Conservation (phyloP, 768 basidiomycete genomes). For the Kwoniella sp. region DNA sequence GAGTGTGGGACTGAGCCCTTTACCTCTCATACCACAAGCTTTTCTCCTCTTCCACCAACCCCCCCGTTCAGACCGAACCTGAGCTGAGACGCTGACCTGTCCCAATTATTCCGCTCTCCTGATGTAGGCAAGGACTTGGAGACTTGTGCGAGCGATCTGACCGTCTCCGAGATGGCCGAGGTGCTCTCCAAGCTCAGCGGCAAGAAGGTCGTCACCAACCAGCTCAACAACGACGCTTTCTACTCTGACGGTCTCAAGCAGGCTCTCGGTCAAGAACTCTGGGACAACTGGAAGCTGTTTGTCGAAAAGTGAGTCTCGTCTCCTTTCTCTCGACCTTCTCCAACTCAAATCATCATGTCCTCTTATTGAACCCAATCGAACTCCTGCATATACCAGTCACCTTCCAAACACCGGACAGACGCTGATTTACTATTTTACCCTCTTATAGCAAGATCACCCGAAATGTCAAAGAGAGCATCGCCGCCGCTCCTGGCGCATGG, state of each 20-base stretch:
- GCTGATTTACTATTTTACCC: background rate
- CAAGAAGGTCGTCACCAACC: conserved; percentile 23
- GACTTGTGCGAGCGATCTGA: conserved; percentile 12
- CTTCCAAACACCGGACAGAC: too few relatives aligned
- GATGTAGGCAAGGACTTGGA: conserved; percentile 26
- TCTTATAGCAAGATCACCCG: conserved; percentile 2
- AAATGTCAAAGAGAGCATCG: conserved; percentile 6
- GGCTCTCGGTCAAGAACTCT: conserved; percentile 19
- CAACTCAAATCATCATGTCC: too few relatives aligned
- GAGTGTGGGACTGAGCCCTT: background rate
- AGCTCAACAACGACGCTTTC: conserved; percentile 15
- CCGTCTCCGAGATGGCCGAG: conserved; percentile 22
- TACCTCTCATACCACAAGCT: background rate
- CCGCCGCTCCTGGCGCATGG: conserved; percentile 6
- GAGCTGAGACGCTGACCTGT: background rate
- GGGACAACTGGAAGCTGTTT: conserved; percentile 20
- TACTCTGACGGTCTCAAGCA: conserved; percentile 20
- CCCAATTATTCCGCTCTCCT: background rate
- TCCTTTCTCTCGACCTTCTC: background rate
- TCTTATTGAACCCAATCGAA: too few relatives aligned
- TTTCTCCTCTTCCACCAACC: background rate
- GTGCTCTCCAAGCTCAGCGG: conserved; percentile 13
- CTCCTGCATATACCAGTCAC: too few relatives aligned
- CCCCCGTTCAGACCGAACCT: background rate
- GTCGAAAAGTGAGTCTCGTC: conserved; percentile 21